phyloP scores from a whole-genome alignment of 352 stramenopile genomes.

The Pythium oligandrum region DNA sequence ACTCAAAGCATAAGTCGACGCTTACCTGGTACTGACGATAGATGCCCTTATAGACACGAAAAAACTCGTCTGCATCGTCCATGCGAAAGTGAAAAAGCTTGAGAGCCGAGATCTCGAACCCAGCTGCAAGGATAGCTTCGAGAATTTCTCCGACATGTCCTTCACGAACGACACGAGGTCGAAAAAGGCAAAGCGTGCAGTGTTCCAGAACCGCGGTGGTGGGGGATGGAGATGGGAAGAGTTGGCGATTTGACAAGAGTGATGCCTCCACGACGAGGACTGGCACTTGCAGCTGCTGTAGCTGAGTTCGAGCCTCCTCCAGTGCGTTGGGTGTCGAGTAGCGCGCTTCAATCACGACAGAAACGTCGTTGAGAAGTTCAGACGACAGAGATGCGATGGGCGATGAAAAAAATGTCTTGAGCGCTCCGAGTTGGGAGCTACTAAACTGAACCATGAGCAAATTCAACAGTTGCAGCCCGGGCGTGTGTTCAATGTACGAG shows the following conservation, averaged over 20 bases:
- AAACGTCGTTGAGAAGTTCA: constrained; percentile 39
- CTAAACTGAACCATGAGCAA: constrained; percentile 48
- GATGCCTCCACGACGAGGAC: constrained; percentile 20
- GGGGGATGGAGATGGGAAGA: constrained; percentile 8
- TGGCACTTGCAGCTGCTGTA: constrained; percentile 18
- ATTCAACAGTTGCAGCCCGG: constrained; percentile 27
- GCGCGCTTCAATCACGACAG: constrained; percentile 41
- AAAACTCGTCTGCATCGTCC: constrained; percentile 83
- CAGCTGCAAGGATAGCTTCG: constrained; percentile 62
- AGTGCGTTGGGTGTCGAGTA: constrained; percentile 23
- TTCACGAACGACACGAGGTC: constrained; percentile 54
- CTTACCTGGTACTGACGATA: constrained; percentile 64
- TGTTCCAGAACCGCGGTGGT: constrained; percentile 63
- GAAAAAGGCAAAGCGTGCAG: constrained; percentile 58
- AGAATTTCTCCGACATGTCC: constrained; percentile 73
- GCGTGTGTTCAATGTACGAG: constrained; percentile 32
- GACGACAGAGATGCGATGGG: constrained; percentile 17
- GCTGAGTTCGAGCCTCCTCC: constrained; percentile 15
- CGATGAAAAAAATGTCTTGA: constrained; percentile 6
- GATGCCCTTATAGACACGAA: constrained; percentile 84
- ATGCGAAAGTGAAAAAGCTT: constrained; percentile 82
- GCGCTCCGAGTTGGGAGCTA: constrained; percentile 21
- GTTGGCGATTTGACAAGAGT: constrained; percentile 12
- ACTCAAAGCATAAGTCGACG: constrained; percentile 1
- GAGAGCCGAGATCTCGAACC: constrained; percentile 88